A percentile compares a stretch with the other conserved stretches of the same genome.
Evolutionary conservation across 768 basidiomycete genomes (phyloP).

Genomic region (Paxillus rubicundulus): DNA sequence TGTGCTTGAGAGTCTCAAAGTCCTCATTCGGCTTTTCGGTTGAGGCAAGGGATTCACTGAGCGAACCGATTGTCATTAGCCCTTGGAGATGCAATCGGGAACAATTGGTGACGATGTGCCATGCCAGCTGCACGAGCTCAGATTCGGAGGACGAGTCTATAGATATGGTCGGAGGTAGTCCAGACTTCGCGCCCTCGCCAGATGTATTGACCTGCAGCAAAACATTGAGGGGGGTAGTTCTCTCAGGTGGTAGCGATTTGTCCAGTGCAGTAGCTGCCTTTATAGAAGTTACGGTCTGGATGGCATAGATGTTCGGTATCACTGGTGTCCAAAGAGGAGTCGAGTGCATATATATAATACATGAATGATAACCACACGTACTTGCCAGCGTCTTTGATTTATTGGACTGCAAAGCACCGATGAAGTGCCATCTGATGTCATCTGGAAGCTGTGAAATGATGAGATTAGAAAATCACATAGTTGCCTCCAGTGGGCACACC

Average conservation of each 20-base stretch:
- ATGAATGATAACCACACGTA: constrained; percentile 31
- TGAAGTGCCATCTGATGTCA: constrained; percentile 96
- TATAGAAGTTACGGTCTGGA: constrained; percentile 82
- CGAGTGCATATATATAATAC: constrained; percentile 1
- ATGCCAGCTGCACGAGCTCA: constrained; percentile 66
- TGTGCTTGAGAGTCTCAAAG: constrained; percentile 66
- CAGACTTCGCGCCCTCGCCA: constrained; percentile 88
- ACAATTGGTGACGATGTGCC: constrained; percentile 68
- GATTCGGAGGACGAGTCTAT: constrained; percentile 31
- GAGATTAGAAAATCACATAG: constrained; percentile 4
- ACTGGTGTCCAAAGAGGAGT: constrained; percentile 40
- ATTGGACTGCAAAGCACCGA: constrained; percentile 90
- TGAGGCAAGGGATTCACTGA: constrained; percentile 59
- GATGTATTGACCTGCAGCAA: constrained; percentile 96
- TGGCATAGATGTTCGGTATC: constrained; percentile 81
- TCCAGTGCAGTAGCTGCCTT: constrained; percentile 82
- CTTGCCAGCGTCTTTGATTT: constrained; percentile 88
- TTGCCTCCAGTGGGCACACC: constrained; percentile 39
- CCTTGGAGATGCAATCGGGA: constrained; percentile 76
- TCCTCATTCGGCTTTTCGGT: constrained; percentile 57
- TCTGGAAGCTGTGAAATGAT: constrained; percentile 61
- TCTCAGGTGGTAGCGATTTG: constrained; percentile 60
- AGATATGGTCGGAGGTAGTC: constrained; percentile 59
- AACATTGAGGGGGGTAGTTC: constrained; percentile 65
- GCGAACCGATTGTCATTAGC: constrained; percentile 95